Evolutionary conservation across 768 basidiomycete species (phyloP).

Genomic region (Phlebiopsis gigantea): DNA sequence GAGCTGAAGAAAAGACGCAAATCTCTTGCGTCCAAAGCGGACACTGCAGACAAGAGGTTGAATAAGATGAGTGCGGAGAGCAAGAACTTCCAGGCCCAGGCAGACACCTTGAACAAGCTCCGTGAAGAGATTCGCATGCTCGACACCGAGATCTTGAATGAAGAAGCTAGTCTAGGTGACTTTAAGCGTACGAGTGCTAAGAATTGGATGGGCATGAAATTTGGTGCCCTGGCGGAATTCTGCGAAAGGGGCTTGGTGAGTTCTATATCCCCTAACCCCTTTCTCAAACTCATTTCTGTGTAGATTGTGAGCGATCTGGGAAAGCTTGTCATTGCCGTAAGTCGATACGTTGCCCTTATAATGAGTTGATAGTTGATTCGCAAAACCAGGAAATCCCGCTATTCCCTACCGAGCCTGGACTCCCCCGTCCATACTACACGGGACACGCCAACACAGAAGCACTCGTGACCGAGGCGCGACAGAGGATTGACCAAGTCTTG

Average conservation of each 20-base stretch:
- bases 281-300: background rate
- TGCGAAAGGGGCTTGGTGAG: conserved; percentile 70
- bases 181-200: conserved; percentile 71
- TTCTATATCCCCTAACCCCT: conserved; percentile 2
- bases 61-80: conserved; percentile 87
- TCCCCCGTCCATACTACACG: conserved; percentile 66
- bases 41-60: conserved; percentile 83
- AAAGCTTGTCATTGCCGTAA: conserved; percentile 40
- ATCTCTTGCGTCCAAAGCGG: conserved; percentile 62
- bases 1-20: conserved; percentile 69
- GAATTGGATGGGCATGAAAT: conserved; percentile 77
- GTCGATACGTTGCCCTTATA: background rate
- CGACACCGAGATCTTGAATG: conserved; percentile 79
- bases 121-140: conserved; percentile 72
- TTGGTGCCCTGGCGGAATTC: conserved; percentile 79
- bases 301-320: conserved; percentile 54
- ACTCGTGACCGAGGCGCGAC: conserved; percentile 59
- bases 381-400: conserved; percentile 68
- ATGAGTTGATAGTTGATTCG: background rate
- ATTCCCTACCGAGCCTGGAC: conserved; percentile 75
- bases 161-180: conserved; percentile 77
- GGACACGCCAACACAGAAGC: conserved; percentile 59
- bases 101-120: conserved; percentile 62
- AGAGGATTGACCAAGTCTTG: conserved; percentile 45
- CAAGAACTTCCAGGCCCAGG: conserved; percentile 74